Conservation (phyloP, 1,284 basidiomycete species). For the Ganoderma sp. region DNA sequence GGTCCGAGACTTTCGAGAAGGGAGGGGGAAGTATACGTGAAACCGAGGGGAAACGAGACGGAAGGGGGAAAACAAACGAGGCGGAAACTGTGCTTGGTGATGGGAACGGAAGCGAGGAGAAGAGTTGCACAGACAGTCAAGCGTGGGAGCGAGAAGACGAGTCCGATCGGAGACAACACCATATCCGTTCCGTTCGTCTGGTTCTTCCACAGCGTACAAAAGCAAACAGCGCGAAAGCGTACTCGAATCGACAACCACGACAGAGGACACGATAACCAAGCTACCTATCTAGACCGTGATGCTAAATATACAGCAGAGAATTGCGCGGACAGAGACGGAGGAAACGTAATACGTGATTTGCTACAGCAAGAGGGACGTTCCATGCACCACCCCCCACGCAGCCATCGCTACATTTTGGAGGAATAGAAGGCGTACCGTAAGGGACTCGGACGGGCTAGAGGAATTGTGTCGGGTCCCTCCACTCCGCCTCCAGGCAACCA, state of each 20-base stretch:
- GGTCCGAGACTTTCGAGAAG: too few relatives aligned
- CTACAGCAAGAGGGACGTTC: not conserved
- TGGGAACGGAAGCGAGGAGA: too few relatives aligned
- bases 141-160: too few relatives aligned
- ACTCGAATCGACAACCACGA: not conserved
- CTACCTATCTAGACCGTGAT: not conserved
- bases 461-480: conserved; percentile 41
- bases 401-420: not conserved
- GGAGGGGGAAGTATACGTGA: too few relatives aligned
- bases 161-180: too few relatives aligned
- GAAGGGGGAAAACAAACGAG: too few relatives aligned
- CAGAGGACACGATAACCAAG: not conserved
- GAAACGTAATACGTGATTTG: not conserved
- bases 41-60: too few relatives aligned
- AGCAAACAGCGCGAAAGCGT: not conserved
- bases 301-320: not conserved
- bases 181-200: too few relatives aligned
- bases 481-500: conserved; percentile 40
- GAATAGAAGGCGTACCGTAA: not conserved
- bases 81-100: too few relatives aligned
- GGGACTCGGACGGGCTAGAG: conserved; percentile 19
- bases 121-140: too few relatives aligned
- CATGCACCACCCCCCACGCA: not conserved
- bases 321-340: not conserved
- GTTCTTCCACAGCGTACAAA: not conserved